Evolutionary conservation across 441 rosid species (phyloP).

Genomic region (Sinapis alba): DNA sequence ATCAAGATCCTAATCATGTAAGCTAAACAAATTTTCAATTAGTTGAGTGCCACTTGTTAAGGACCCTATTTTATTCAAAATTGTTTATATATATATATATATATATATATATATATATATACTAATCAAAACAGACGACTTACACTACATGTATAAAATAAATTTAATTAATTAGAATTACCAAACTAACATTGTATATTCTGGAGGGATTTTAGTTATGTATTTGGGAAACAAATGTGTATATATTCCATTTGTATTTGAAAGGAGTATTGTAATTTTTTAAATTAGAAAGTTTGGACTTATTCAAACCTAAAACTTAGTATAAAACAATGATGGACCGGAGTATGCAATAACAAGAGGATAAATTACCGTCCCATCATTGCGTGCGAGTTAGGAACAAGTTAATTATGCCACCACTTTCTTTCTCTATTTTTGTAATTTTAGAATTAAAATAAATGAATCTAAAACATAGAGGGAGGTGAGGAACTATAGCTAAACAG

Average conservation of each 20-base stretch:
- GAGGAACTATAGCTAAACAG: conserved; percentile 31
- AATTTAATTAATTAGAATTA: neutral
- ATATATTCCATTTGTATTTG: neutral
- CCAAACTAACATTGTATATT: neutral
- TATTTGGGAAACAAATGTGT: neutral
- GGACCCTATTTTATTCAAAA: conserved; percentile 1
- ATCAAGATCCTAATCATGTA: conserved; percentile 25
- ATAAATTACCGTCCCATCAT: neutral
- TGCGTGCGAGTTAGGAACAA: conserved; percentile 5
- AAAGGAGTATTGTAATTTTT: neutral
- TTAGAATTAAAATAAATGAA: neutral
- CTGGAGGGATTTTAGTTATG: neutral
- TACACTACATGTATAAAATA: neutral
- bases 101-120: too few relatives aligned
- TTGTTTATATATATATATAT: neutral
- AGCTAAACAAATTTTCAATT: conserved; percentile 11
- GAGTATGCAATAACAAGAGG: neutral
- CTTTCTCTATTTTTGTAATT: neutral
- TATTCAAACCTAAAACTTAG: neutral
- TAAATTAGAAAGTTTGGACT: neutral
- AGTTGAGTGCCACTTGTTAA: conserved; percentile 13
- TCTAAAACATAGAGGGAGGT: neutral
- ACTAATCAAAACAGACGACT: conserved; percentile 15
- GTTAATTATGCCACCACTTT: conserved; percentile 4
- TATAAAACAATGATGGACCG: neutral